Evolutionary conservation across 2,329 filamentous ascomycete species (phyloP).

Genomic region (Paraphoma chrysanthemicola): DNA sequence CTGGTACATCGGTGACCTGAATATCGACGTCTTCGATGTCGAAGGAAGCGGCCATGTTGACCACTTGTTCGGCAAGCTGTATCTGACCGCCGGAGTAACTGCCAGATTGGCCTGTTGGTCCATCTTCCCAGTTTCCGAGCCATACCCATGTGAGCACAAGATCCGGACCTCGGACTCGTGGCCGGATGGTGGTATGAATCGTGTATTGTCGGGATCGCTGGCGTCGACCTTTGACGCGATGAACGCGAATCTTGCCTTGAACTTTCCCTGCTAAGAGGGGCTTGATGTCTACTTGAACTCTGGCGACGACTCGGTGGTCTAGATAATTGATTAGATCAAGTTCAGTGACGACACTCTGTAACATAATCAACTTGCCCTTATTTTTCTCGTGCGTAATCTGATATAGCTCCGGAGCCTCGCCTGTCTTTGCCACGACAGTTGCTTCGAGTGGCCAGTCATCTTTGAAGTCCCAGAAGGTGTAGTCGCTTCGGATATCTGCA

Average conservation of each 20-base stretch:
- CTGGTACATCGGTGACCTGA: neutral
- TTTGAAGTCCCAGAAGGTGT: neutral
- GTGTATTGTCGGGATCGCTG: neutral
- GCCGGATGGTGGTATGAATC: neutral
- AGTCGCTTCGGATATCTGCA: neutral
- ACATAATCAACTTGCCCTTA: neutral
- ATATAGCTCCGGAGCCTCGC: neutral
- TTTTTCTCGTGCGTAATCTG: neutral
- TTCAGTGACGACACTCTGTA: too few species aligned
- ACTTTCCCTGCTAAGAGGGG: neutral
- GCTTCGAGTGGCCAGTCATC: neutral
- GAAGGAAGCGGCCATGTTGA: neutral
- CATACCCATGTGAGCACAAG: neutral
- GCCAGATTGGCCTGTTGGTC: neutral
- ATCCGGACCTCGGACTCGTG: neutral
- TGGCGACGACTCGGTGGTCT: neutral
- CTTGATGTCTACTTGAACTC: neutral
- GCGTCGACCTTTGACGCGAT: neutral
- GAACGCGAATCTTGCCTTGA: neutral
- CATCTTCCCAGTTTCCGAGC: neutral
- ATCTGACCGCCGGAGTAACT: neutral
- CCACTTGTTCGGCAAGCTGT: neutral
- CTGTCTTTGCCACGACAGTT: neutral
- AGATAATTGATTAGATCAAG: neutral
- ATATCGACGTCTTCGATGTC: neutral